Base-by-base conservation (phyloP, 1,139 yeast genomes). In the Candida sojae region DNA sequence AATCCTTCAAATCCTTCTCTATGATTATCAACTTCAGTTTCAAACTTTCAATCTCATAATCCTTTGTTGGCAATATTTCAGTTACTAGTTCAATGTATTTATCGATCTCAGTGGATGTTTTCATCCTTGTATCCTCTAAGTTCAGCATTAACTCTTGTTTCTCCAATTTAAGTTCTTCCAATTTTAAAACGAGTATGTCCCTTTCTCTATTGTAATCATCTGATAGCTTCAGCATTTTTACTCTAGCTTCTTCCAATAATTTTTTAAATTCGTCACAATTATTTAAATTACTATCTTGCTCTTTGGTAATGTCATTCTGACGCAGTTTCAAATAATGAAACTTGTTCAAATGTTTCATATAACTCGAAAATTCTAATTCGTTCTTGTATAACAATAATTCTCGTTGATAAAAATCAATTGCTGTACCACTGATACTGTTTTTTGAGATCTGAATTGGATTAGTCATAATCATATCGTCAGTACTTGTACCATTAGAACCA, bases 321-420 rank as follows among this genome's bases (percentile, higher is more conserved):
- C 63, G 68, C 39, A 68, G 63, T 46, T 75, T 70, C 26, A 76
- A 63, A 46, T 79, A 74, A 41, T 79, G 73, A 46, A 70, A 71
- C 53, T 79, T 78, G 48, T 75, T 76, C 53, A 83, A 71, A 49
- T 77, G 74, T 50, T 79, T 80, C 61, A 83, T 63, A 59, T 81
- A 84, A 46, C 77, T 72, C 8, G 82, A 70, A 59, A 86, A 85
- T 45, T 84, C 87, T 42, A 84, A 68, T 59, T 86, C 92, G 58
- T 85, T 86, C 48, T 77, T 76, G 50, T 78, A 61, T 37, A 86
- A 68, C 45, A 85, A 62, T 30, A 85, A 66, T 54, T 86, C 88
- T 49, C 91, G 66, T 48, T 79, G 81, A 55, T 79, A 83, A 54
- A 72, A 80, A 40, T 74, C 73, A 11, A 76, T 45, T 0, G 66